Evolutionary conservation across 2,329 filamentous ascomycete species (phyloP), one percentile per base, ranked within the genome.

Genomic region (Samsoniella hepiali): DNA sequence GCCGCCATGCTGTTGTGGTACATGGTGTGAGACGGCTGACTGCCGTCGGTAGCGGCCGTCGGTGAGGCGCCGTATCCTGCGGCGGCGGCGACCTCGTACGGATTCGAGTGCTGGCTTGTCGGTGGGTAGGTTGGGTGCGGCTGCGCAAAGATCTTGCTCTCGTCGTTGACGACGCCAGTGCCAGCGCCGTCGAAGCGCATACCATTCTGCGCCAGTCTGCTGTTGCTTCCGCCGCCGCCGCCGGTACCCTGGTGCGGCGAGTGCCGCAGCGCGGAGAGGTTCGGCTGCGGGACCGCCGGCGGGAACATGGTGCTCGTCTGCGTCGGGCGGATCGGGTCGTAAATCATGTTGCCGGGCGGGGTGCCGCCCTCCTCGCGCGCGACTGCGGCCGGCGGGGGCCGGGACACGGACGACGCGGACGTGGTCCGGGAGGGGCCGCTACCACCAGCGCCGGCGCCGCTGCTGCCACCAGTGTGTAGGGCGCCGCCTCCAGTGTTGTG

Each of bases 241-340:
- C 65, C n/a, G 71, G 69, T 9, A 70, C 61, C 66, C 3, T 69
- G 72, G 2, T 74, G 72, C 1, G 78, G 72, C 1, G 81, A 80
- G 22, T 81, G 77, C 2, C 81, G 76, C 27, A 82, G 68, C 6
- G 81, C 78, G 2, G 82, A 82, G 0, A 79, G 75, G 50, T 77
- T 79, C 0, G 80, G 76, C 63, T 84, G 82, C 1, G 81, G 79
- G 59, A 83, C 81, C 0, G 79, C 72, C 0, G 82, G 75, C 0
- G 82, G 79, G 57, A 80, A 82, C 69, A 84, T 81, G 32, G 75
- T 72, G 2, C 75, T 72, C 3, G 76, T 67, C 44, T 84, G 84
- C 0, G 82, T 84, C 66, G 83, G 82, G 3, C 84, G 79, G 63
- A 86, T 85, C 0, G 84, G 83, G 62, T 87, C 84, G 63, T 86